Percentiles rank a stretch among this genome's conserved stretches.
Evolutionary conservation across 495 filamentous ascomycete species (phyloP).

Genomic region (Penicillium canescens): DNA sequence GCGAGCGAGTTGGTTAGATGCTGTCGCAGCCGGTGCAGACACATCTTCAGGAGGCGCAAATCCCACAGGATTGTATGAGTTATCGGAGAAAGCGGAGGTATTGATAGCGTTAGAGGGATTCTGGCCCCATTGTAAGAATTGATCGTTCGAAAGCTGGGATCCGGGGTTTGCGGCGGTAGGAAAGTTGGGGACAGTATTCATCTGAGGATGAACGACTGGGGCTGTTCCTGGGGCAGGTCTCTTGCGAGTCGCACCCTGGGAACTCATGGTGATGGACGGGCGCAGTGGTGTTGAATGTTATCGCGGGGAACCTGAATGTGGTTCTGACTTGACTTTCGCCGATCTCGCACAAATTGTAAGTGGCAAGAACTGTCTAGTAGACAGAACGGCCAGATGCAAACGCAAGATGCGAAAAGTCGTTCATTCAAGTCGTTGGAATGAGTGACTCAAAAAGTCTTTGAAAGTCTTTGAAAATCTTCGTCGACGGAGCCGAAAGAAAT

Average conservation of each 20-base stretch:
- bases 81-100: conserved; percentile 28
- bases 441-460: conserved; percentile 17
- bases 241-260: conserved; percentile 59
- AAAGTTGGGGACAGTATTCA: conserved; percentile 35
- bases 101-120: conserved; percentile 38
- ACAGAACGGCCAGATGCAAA: background rate
- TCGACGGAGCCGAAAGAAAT: conserved; percentile 12
- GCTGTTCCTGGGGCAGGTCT: conserved; percentile 71
- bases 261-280: conserved; percentile 33
- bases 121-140: conserved; percentile 57
- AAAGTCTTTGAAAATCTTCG: conserved; percentile 1
- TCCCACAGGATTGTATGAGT: conserved; percentile 43
- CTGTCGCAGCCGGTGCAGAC: conserved; percentile 42
- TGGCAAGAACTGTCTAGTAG: background rate
- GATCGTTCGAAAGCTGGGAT: conserved; percentile 50
- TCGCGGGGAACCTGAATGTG: conserved; percentile 5
- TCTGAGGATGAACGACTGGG: conserved; percentile 54
- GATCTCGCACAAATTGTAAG: background rate
- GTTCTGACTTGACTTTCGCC: background rate
- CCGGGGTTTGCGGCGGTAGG: conserved; percentile 25
- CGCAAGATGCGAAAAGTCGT: background rate
- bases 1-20: conserved; percentile 67
- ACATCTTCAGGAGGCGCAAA: conserved; percentile 40
- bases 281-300: conserved; percentile 9
- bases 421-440: conserved; percentile 10